Percentiles rank a stretch among this genome's conserved stretches.
Conservation (phyloP, 371 early-diverging fungal species). For the Mucor racemosus region DNA sequence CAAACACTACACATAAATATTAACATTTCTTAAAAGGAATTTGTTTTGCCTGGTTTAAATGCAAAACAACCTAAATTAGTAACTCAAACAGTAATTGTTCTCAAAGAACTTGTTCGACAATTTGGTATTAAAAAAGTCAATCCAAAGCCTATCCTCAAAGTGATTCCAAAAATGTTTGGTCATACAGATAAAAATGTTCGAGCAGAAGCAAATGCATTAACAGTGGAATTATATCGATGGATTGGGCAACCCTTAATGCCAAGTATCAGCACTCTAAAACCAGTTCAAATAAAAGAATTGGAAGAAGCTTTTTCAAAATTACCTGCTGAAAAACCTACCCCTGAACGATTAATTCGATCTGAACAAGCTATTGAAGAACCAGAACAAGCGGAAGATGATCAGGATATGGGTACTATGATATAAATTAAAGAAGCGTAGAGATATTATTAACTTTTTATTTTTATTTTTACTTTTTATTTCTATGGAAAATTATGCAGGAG, state of each 20-base stretch:
- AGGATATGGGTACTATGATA: slow-evolving; percentile 22
- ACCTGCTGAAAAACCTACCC: slow-evolving; percentile 69
- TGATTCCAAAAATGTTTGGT: slow-evolving; percentile 86
- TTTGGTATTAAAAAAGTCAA: slow-evolving; percentile 83
- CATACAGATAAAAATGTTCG: slow-evolving; percentile 94
- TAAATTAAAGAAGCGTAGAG: not conserved
- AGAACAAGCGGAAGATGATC: slow-evolving; percentile 45
- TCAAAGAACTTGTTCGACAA: slow-evolving; percentile 76
- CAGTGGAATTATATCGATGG: slow-evolving; percentile 84
- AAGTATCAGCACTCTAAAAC: slow-evolving; percentile 75
- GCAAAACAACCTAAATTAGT: slow-evolving; percentile 94
- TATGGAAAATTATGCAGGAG: slow-evolving; percentile 7
- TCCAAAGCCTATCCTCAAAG: slow-evolving; percentile 85
- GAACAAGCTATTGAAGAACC: slow-evolving; percentile 69
- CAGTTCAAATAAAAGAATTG: slow-evolving; percentile 91
- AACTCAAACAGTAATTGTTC: slow-evolving; percentile 70
- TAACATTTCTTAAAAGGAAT: slow-evolving; percentile 58
- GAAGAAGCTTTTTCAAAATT: slow-evolving; percentile 80
- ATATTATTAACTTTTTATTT: not conserved
- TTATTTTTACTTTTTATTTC: too few species aligned
- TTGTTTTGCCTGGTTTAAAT: slow-evolving; percentile 74
- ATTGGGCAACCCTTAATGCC: slow-evolving; percentile 72
- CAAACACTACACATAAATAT: not conserved
- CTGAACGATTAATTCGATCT: slow-evolving; percentile 77
- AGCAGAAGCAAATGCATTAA: slow-evolving; percentile 78